Evolutionary conservation across 1,284 basidiomycete genomes (phyloP).

Genomic region (Rhodofomes roseus): DNA sequence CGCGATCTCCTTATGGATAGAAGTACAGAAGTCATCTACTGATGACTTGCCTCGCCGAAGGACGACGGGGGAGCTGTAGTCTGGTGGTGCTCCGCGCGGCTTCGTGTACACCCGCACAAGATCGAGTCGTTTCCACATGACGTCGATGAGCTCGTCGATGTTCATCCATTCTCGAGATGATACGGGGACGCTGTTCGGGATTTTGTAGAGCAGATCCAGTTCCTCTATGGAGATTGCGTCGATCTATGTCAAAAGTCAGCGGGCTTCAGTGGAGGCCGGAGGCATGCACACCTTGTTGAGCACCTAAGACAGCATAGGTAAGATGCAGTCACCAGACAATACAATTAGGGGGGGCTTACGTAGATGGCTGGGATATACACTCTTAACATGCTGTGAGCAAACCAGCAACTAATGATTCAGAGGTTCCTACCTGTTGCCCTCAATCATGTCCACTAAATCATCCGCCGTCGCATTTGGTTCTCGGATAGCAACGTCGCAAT

Average conservation of each 20-base stretch:
- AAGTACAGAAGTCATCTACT: slow-evolving; percentile 90
- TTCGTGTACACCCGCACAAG: slow-evolving; percentile 95
- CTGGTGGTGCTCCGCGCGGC: slow-evolving; percentile 87
- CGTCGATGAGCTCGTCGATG: slow-evolving; percentile 90
- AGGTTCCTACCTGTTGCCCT: slow-evolving; percentile 74
- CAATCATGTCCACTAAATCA: slow-evolving; percentile 96
- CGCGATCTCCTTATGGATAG: slow-evolving; percentile 89
- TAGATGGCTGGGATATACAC: slow-evolving; percentile 94
- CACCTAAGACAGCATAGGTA: slow-evolving; percentile 39
- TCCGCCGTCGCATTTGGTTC: slow-evolving; percentile 93
- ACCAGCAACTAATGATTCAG: not conserved
- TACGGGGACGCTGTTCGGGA: slow-evolving; percentile 94
- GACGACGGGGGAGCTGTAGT: slow-evolving; percentile 82
- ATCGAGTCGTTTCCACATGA: slow-evolving; percentile 89
- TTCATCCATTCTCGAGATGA: slow-evolving; percentile 95
- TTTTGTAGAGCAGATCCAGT: slow-evolving; percentile 92
- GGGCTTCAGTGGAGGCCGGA: too few relatives aligned
- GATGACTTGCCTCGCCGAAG: slow-evolving; percentile 72
- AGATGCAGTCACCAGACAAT: not conserved
- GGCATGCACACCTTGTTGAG: slow-evolving; percentile 73
- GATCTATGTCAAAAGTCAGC: slow-evolving; percentile 55
- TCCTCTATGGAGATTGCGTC: slow-evolving; percentile 99
- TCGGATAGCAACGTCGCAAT: slow-evolving; percentile 92
- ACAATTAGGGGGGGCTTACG: slow-evolving; percentile 41
- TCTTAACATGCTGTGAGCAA: slow-evolving; percentile 36